Evolutionary conservation across 768 basidiomycete genomes (phyloP), one percentile per base, ranked within the genome.

Genomic region (Mycena rebaudengoi): DNA sequence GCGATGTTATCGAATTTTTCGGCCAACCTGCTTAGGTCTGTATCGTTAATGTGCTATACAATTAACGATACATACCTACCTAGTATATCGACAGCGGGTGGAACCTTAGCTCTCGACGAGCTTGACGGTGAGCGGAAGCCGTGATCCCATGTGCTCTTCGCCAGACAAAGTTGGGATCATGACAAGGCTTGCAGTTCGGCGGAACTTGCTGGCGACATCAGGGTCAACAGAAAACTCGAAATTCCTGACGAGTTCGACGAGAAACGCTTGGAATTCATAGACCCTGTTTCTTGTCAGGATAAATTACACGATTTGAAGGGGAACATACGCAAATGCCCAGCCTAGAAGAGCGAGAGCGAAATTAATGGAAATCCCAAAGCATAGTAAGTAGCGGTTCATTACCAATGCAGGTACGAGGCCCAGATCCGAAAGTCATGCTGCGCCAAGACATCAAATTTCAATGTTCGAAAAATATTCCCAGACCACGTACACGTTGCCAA

Each of bases 161-260:
- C 82, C 84, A 53, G 83, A 79, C 28, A 84, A 70, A 7, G 81
- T 82, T 12, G 83, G 84, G 26, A 82, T 60, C 82, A 85, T 82
- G 13, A 84, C 80, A 52, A 84, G 68, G 62, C 81, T 82, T 7
- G 82, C 78, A 62, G 83, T 80, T 50, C 83, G 73, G 35, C 83
- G 77, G 23, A 86, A 70, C 26, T 43, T 45, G 16, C 78, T 71
- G 5, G 74, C 70, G 20, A 82, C 70, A 21, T 81, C 80, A 18
- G 79, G 77, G 1, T 80, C 82, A 5, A 72, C 79, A 61, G 80
- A 70, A 32, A 90, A 80, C 67, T 88, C 83, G 62, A 90, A 89
- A 71, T 86, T 85, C 49, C 82, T 81, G 63, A 89, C 74, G 35
- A 87, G 80, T 69, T 88, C 88, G 6, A 86, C 80, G 5, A 88